These are phyloP conservation scores for Aspergillus panamensis DNA, from an alignment of 495 filamentous ascomycete genomes.

Conservation along the genomic window DNA sequence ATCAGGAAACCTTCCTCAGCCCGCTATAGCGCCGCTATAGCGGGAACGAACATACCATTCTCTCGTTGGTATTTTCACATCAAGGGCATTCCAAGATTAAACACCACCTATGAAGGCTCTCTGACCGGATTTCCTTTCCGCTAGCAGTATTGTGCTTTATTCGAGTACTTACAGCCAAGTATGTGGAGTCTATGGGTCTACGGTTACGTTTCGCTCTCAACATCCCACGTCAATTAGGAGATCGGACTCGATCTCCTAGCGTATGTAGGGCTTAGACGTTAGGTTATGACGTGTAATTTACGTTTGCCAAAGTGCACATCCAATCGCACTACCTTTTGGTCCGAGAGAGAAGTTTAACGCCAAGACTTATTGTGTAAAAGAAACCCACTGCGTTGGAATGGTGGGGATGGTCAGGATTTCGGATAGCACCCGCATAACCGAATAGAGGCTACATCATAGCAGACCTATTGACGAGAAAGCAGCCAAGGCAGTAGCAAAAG, in stretches of 20 bases:
- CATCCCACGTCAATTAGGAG: slow-evolving; percentile 6
- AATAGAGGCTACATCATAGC: too few species aligned
- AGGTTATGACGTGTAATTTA: neutral
- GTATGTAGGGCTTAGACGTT: neutral
- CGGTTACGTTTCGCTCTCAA: slow-evolving; percentile 32
- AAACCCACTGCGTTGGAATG: too few species aligned
- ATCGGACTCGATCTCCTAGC: neutral
- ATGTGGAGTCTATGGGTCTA: slow-evolving; percentile 16
- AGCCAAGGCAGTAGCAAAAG: neutral
- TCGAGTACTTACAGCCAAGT: slow-evolving; percentile 25
- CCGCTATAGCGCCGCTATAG: neutral
- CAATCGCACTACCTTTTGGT: too few species aligned
- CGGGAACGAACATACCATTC: slow-evolving; percentile 15
- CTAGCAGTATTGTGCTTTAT: slow-evolving; percentile 24
- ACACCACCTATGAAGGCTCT: slow-evolving; percentile 19
- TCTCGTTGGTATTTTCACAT: slow-evolving; percentile 19
- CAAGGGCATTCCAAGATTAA: slow-evolving; percentile 26
- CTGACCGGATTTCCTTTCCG: slow-evolving; percentile 25
- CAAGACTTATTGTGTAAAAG: too few species aligned
- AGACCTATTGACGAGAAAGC: too few species aligned
- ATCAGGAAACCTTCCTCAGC: too few species aligned
- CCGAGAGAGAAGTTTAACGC: too few species aligned
- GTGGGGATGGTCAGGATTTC: too few species aligned
- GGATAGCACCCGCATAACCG: too few species aligned
- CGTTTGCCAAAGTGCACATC: neutral